Evolutionary conservation across 768 basidiomycete genomes (phyloP).

Genomic region (Roridomyces roridus): DNA sequence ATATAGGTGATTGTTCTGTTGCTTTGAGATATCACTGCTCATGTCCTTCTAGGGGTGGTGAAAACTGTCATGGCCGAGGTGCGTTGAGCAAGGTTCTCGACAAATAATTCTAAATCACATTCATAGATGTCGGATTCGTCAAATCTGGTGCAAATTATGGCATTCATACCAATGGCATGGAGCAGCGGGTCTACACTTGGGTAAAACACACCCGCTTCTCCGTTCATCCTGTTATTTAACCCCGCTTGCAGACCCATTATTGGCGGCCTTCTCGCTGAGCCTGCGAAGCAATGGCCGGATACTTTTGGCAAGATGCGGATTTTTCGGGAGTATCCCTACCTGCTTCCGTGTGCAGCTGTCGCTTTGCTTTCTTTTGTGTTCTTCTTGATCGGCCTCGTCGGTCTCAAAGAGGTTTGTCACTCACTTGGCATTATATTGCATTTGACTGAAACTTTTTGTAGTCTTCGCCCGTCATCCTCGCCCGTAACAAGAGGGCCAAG

Average conservation of each 20-base stretch:
- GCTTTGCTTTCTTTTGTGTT: slow-evolving; percentile 26
- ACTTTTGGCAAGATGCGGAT: slow-evolving; percentile 29
- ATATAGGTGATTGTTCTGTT: slow-evolving; percentile 18
- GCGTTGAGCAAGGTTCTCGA: background rate
- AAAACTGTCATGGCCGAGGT: slow-evolving; percentile 39
- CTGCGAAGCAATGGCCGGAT: slow-evolving; percentile 30
- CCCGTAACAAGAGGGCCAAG: slow-evolving; percentile 5
- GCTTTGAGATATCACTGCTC: no score
- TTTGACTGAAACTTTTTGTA: background rate
- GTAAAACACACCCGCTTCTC: slow-evolving; percentile 1
- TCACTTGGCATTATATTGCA: background rate
- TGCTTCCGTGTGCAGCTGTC: slow-evolving; percentile 35
- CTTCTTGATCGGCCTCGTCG: slow-evolving; percentile 26
- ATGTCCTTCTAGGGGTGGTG: slow-evolving; percentile 25
- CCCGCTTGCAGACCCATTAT: slow-evolving; percentile 25
- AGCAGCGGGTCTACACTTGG: slow-evolving; percentile 25
- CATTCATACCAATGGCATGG: slow-evolving; percentile 26
- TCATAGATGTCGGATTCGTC: slow-evolving; percentile 24
- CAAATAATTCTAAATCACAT: background rate
- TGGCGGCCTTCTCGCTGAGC: slow-evolving; percentile 34
- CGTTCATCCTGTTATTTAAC: background rate
- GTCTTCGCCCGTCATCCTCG: slow-evolving; percentile 25
- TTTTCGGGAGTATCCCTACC: slow-evolving; percentile 35
- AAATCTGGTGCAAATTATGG: slow-evolving; percentile 26
- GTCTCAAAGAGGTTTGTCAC: slow-evolving; percentile 35